Evolutionary conservation across 2,329 filamentous ascomycete genomes (phyloP).

Genomic region (Sporothrix inflata): DNA sequence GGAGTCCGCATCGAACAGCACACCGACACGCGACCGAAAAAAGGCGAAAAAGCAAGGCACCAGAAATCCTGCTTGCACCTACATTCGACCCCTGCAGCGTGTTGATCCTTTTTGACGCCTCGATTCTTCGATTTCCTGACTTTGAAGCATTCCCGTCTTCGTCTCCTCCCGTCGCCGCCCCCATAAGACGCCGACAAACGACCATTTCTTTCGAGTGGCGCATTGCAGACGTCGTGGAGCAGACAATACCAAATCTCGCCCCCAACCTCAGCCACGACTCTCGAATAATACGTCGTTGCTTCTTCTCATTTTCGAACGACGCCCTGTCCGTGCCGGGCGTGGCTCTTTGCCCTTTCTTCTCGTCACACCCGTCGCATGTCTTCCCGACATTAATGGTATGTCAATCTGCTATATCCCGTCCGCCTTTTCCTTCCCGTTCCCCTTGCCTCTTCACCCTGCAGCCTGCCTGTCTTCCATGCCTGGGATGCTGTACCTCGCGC

Average conservation of each 20-base stretch:
- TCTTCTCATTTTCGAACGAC: neutral
- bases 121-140: neutral
- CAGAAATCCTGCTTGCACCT: constrained; percentile 14
- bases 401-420: constrained; percentile 6
- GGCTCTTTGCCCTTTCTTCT: neutral
- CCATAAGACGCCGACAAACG: constrained; percentile 1
- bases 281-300: neutral
- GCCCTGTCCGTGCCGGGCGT: neutral
- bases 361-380: constrained; percentile 21
- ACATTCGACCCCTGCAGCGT: neutral
- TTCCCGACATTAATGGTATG: constrained; percentile 21
- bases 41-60: constrained; percentile 15
- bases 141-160: neutral
- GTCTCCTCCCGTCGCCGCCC: neutral
- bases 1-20: constrained; percentile 9
- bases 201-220: neutral
- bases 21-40: neutral
- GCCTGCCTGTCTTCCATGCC: constrained; percentile 3
- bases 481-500: constrained; percentile 5
- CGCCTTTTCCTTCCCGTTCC: neutral
- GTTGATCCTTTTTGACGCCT: neutral
- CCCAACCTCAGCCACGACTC: constrained; percentile 2
- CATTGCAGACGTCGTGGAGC: neutral
- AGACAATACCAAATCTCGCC: neutral
- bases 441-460: neutral